Conservation (phyloP, 1,284 basidiomycete species). For the Uromyces viciae-fabae region DNA sequence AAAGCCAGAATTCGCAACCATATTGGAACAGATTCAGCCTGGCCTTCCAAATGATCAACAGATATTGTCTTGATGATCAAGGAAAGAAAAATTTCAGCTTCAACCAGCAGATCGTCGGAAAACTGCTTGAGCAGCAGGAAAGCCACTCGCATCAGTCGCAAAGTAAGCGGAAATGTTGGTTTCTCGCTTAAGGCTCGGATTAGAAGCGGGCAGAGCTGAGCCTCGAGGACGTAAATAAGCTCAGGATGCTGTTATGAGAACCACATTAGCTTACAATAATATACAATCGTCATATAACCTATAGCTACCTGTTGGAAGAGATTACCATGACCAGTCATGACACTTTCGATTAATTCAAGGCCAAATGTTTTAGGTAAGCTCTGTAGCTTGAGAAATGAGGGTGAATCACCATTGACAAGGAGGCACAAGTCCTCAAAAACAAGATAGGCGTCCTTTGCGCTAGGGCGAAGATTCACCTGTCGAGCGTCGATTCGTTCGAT, state of each 20-base stretch:
- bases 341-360: constrained; percentile 91
- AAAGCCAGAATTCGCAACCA: constrained; percentile 88
- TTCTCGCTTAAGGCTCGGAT: constrained; percentile 78
- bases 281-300: background rate
- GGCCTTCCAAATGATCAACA: constrained; percentile 42
- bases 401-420: constrained; percentile 68
- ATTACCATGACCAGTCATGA: constrained; percentile 86
- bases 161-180: constrained; percentile 76
- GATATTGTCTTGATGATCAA: constrained; percentile 73
- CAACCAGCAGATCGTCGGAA: constrained; percentile 70
- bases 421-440: constrained; percentile 87
- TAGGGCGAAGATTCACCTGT: constrained; percentile 65
- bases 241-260: constrained; percentile 65
- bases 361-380: constrained; percentile 87
- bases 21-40: constrained; percentile 57
- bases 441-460: constrained; percentile 77
- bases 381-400: constrained; percentile 77
- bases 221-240: constrained; percentile 74
- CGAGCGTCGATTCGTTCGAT: constrained; percentile 27
- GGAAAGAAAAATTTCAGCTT: constrained; percentile 78
- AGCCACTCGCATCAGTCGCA: constrained; percentile 85
- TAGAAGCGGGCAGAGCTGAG: constrained; percentile 83
- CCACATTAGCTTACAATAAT: constrained; percentile 7
- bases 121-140: constrained; percentile 91
- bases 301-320: constrained; percentile 71